Evolutionary conservation across 768 basidiomycete genomes (phyloP).

Genomic region (Tylopilus felleus): DNA sequence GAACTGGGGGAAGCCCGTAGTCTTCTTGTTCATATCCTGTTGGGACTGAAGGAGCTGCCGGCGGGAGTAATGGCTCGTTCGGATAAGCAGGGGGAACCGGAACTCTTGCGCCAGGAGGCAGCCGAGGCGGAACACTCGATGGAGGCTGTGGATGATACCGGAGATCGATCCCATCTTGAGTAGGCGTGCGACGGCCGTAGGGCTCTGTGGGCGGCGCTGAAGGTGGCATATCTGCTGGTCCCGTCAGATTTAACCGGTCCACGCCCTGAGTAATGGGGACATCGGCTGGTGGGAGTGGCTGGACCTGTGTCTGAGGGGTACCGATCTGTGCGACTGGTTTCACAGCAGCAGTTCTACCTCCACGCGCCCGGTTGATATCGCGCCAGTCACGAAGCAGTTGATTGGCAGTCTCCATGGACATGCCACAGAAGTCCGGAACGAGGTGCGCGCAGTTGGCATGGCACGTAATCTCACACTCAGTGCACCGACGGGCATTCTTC

Average conservation of each 20-base stretch:
- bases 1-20: conserved; percentile 18
- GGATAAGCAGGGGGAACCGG: conserved; percentile 36
- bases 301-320: conserved; percentile 31
- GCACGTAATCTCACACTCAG: conserved; percentile 94
- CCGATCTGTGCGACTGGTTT: conserved; percentile 35
- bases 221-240: conserved; percentile 36
- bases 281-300: conserved; percentile 31
- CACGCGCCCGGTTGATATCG: conserved; percentile 78
- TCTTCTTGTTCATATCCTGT: conserved; percentile 31
- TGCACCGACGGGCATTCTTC: conserved; percentile 94
- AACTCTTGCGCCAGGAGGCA: conserved; percentile 38
- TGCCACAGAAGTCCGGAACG: conserved; percentile 98
- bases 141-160: conserved; percentile 39
- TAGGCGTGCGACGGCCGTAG: conserved; percentile 24
- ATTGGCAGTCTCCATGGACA: conserved; percentile 99
- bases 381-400: conserved; percentile 86
- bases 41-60: conserved; percentile 8
- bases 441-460: conserved; percentile 97
- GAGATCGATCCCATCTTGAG: conserved; percentile 38
- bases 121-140: conserved; percentile 32
- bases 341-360: conserved; percentile 39
- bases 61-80: conserved; percentile 32
- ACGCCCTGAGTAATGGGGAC: conserved; percentile 36
- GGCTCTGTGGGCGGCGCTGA: conserved; percentile 16
- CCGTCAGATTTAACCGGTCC: conserved; percentile 46